Conservation (phyloP, 2,329 filamentous ascomycete species). For the Sclerotinia borealis region DNA sequence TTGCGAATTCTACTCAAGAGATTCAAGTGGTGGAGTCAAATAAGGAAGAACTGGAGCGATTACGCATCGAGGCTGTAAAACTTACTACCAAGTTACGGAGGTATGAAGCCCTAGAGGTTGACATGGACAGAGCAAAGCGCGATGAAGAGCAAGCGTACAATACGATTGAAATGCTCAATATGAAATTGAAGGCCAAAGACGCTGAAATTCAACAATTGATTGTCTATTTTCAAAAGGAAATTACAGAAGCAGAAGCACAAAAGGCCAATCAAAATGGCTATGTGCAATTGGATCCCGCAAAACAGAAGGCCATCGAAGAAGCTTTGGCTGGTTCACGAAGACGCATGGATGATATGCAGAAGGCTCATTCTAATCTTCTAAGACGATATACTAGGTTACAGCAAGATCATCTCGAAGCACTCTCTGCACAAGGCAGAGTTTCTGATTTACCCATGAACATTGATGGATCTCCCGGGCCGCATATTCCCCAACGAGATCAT, state of each 20-base stretch:
- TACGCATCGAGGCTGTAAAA: slow-evolving; percentile 53
- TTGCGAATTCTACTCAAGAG: slow-evolving; percentile 57
- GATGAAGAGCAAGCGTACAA: slow-evolving; percentile 53
- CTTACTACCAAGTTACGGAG: slow-evolving; percentile 56
- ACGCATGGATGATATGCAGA: slow-evolving; percentile 44
- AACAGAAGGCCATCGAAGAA: slow-evolving; percentile 18
- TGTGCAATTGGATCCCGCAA: background rate
- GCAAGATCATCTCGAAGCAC: slow-evolving; percentile 33
- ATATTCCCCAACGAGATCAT: background rate
- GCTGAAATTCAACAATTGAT: slow-evolving; percentile 37
- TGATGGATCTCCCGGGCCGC: background rate
- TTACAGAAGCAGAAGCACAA: slow-evolving; percentile 38
- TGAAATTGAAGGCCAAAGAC: slow-evolving; percentile 50
- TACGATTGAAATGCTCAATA: slow-evolving; percentile 51
- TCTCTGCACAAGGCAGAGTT: background rate
- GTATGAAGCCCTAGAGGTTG: slow-evolving; percentile 57
- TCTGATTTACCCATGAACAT: slow-evolving; percentile 2
- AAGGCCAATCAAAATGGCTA: background rate
- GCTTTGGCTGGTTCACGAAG: slow-evolving; percentile 17
- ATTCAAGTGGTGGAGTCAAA: slow-evolving; percentile 57
- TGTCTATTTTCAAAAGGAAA: slow-evolving; percentile 29
- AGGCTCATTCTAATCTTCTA: slow-evolving; percentile 44
- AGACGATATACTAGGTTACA: slow-evolving; percentile 46
- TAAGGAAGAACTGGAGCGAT: slow-evolving; percentile 52
- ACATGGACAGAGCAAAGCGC: slow-evolving; percentile 51